Base-by-base conservation (phyloP, 2,329 filamentous ascomycete genomes). In the Trichoderma atrobrunneum region DNA sequence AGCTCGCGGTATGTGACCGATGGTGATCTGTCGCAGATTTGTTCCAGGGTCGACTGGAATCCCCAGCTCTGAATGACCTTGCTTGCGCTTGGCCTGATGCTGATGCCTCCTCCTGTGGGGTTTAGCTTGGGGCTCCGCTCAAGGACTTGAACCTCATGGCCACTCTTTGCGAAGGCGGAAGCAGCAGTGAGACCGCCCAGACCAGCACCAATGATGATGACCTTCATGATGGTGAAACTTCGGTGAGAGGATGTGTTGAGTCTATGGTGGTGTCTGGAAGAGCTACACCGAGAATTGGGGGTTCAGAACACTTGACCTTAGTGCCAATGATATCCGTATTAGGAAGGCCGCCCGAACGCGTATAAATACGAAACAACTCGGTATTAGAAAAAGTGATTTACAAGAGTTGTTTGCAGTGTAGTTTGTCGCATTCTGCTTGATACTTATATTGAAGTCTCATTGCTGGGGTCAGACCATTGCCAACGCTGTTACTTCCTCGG, bases 161-260 rank as follows among this genome's bases (percentile, higher is more conserved):
- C 73, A 21, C 70, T 73, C 16, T 51, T 61, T 2, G 74, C 73
- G 34, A 77, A 57, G 10, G 73, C 71, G 14, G 72, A 48, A 2
- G 74, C 75, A 5, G 76, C 75, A 39, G 72, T 76, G n/a, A 77
- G 73, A 11, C 76, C 76, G 28, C 74, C 76, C 0, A 76, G 62
- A 16, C 76, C 76, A 11, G 74, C 75, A 12, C 76, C 76, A 26
- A 76, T 72, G 36, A 77, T 74, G 66, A 77, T 71, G 62, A 76
- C 62, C 34, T 73, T 71, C 76, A 77, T 76, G 34, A 7, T 30
- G 6, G 3, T 59, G 18, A 59, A 43, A 12, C 2, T 30, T 48
- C 14, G 11, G 10, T 65, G 10, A 16, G 51, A 24, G 24, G 14
- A 39, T 39, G 8, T 16, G 16, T 36, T 28, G 2, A 32, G 18